phyloP scores from a whole-genome alignment of 2,329 filamentous ascomycete genomes.

The Fusarium coffeatum region DNA sequence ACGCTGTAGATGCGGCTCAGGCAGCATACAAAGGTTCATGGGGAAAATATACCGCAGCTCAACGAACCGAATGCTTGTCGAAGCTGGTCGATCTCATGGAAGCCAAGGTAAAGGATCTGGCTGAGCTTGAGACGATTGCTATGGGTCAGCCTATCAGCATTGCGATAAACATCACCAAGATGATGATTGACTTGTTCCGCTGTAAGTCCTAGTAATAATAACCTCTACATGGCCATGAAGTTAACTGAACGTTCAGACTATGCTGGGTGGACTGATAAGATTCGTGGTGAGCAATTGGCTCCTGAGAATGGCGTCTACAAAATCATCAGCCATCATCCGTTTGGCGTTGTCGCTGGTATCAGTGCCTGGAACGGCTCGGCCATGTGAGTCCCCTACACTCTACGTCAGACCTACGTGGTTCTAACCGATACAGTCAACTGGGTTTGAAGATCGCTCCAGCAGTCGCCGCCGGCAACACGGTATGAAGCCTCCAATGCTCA shows the following conservation, averaged over 20 bases:
- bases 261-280: slow-evolving; percentile 5
- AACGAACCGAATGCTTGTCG: neutral
- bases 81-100: neutral
- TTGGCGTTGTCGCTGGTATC: neutral
- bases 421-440: neutral
- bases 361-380: neutral
- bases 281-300: neutral
- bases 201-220: neutral
- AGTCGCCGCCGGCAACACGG: neutral
- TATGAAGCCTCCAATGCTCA: neutral
- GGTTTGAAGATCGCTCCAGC: neutral
- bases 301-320: neutral
- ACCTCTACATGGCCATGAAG: neutral
- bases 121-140: neutral
- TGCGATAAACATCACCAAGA: neutral
- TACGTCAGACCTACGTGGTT: fast-evolving
- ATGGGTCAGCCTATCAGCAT: slow-evolving; percentile 3
- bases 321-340: slow-evolving; percentile 5
- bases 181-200: neutral
- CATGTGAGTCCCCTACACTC: neutral
- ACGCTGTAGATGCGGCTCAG: neutral
- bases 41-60: neutral
- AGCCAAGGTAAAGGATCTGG: neutral
- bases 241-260: neutral
- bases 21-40: neutral